Evolutionary conservation across 2,329 filamentous ascomycete genomes (phyloP).

Genomic region (Colletotrichum navitas): DNA sequence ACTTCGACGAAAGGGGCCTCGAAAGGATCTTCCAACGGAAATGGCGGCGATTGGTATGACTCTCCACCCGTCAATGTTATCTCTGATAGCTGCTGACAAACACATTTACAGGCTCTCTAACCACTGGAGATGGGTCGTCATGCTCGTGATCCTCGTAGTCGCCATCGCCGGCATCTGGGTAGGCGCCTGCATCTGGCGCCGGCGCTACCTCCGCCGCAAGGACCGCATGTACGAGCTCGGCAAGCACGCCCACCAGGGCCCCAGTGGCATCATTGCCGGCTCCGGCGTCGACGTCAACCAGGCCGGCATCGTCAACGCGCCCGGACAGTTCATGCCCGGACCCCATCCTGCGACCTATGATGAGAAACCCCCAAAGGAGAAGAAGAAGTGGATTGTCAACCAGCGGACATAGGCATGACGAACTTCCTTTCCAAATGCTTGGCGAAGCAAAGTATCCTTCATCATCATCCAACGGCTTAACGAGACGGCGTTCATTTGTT

Average conservation of each 20-base stretch:
- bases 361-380: slow-evolving; percentile 56
- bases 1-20: slow-evolving; percentile 45
- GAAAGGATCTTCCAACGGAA: slow-evolving; percentile 44
- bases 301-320: slow-evolving; percentile 45
- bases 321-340: slow-evolving; percentile 52
- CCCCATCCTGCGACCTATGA: slow-evolving; percentile 47
- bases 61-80: neutral
- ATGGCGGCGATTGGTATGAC: slow-evolving; percentile 63
- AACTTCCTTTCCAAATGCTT: neutral
- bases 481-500: slow-evolving; percentile 39
- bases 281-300: slow-evolving; percentile 45
- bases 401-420: slow-evolving; percentile 52
- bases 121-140: slow-evolving; percentile 86
- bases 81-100: slow-evolving; percentile 6
- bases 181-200: slow-evolving; percentile 77
- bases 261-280: slow-evolving; percentile 52
- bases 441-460: slow-evolving; percentile 7
- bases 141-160: slow-evolving; percentile 80
- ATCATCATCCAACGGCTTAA: slow-evolving; percentile 33
- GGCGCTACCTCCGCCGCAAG: slow-evolving; percentile 78
- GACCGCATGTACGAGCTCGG: slow-evolving; percentile 67
- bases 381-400: slow-evolving; percentile 62
- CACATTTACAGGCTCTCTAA: slow-evolving; percentile 69
- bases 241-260: slow-evolving; percentile 53
- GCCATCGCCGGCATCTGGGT: slow-evolving; percentile 76